Evolutionary conservation across 2,329 filamentous ascomycete genomes (phyloP).

Genomic region (Fusarium tricinctum): DNA sequence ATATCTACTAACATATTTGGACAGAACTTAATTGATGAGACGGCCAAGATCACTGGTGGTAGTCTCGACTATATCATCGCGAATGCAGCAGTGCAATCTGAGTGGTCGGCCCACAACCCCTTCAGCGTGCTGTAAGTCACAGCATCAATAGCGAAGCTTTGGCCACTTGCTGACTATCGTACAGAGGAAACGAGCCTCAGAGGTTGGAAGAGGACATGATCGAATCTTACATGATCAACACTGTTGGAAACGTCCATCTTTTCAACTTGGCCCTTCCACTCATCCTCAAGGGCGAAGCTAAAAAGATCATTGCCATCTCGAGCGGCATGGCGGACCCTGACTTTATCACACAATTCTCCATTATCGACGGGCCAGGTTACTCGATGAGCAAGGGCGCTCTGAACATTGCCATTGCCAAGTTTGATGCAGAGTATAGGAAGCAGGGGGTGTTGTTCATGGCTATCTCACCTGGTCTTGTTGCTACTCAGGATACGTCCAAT

Average conservation of each 20-base stretch:
- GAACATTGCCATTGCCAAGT: constrained; percentile 68
- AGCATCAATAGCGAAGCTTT: background rate
- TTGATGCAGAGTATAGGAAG: constrained; percentile 61
- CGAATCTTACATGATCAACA: constrained; percentile 61
- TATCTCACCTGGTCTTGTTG: constrained; percentile 66
- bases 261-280: constrained; percentile 68
- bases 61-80: constrained; percentile 66
- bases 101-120: constrained; percentile 45
- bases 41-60: constrained; percentile 53
- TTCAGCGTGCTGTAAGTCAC: constrained; percentile 26
- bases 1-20: background rate
- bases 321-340: constrained; percentile 64
- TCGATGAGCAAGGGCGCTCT: constrained; percentile 65
- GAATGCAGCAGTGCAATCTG: constrained; percentile 60
- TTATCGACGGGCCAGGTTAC: constrained; percentile 59
- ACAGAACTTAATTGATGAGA: constrained; percentile 47
- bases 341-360: constrained; percentile 54
- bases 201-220: constrained; percentile 37
- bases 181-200: constrained; percentile 30
- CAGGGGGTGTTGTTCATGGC: constrained; percentile 67
- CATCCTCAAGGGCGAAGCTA: constrained; percentile 62
- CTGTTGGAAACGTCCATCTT: constrained; percentile 65
- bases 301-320: constrained; percentile 68
- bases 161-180: rapidly evolving
- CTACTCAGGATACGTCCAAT: constrained; percentile 53